Base-by-base conservation (phyloP, 768 basidiomycete genomes). In the Megacollybia marginata region DNA sequence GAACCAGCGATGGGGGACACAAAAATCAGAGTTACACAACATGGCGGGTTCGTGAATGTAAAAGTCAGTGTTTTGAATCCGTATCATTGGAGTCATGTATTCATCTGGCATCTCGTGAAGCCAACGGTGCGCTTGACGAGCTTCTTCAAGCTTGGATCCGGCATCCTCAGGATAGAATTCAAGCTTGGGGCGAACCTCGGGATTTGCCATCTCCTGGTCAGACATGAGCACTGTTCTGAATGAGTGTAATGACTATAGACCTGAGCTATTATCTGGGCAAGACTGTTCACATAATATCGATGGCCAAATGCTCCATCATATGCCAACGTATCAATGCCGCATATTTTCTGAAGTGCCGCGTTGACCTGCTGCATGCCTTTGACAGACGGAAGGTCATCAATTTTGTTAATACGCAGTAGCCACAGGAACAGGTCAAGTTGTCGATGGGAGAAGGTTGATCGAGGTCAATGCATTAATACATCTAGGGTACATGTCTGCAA, bases 151-250 rank as follows among this genome's bases (percentile, higher is more conserved):
- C 2, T 49, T 19, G 1, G 19, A 28, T 1, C 65, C 62, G 20
- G 44, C 49, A 52, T 70, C 69, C 52, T 70, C 65, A 6, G 68
- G 67, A 48, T 65, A n/a, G n/a, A n/a, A n/a, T n/a, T n/a, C n/a
- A n/a, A n/a, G n/a, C n/a, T n/a, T n/a, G n/a, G n/a, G n/a, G 65
- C 63, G 57, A 11, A 72, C 62, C 15, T 40, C 23, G 0, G 68
- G 68, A 47, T 71, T 71, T 1, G 63, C 55, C 59, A 68, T 65
- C 57, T 70, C 70, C 67, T 69, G 42, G 9, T 35, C 15, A 28
- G 32, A 42, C 13, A 15, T 63, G 66, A 36, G 16, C 10, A 36
- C 10, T 10, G 16, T 16, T 36, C 10, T 16, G 16, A 36, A 36
- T 16, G 16, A 36, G 35, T 10, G 16, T 10, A 36, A 10, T 36